phyloP scores from a whole-genome alignment of 2,329 filamentous ascomycete genomes.

The Canariomyces notabilis region DNA sequence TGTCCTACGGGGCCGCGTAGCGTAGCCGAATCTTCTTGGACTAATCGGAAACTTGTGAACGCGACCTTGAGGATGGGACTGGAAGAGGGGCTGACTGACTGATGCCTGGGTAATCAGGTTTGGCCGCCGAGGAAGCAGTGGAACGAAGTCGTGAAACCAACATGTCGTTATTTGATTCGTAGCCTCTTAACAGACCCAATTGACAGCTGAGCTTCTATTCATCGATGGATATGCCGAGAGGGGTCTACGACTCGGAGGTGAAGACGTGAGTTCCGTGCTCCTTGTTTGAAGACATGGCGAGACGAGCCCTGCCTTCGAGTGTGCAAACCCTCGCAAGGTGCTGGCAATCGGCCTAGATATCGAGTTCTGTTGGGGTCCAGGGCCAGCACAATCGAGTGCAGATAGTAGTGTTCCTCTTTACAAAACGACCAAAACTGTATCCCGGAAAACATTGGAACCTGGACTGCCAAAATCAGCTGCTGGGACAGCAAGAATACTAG shows the following conservation, averaged over 20 bases:
- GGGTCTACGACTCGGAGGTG: background rate
- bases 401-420: too few species aligned
- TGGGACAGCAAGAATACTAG: background rate
- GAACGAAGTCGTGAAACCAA: background rate
- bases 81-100: conserved; percentile 2
- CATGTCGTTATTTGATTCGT: conserved; percentile 1
- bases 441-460: background rate
- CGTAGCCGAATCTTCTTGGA: background rate
- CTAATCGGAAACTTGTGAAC: background rate
- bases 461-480: background rate
- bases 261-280: background rate
- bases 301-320: background rate
- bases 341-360: background rate
- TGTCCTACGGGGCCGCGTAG: background rate
- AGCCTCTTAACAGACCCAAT: background rate
- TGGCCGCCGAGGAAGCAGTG: too few species aligned
- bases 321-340: background rate
- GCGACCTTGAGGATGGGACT: conserved; percentile 2
- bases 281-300: background rate
- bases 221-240: background rate
- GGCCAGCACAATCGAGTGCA: too few species aligned
- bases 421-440: too few species aligned
- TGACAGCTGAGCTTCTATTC: background rate
- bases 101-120: background rate
- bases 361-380: background rate